Base-by-base conservation (phyloP, 1,139 yeast genomes). In the Groenewaldozyma sp. region DNA sequence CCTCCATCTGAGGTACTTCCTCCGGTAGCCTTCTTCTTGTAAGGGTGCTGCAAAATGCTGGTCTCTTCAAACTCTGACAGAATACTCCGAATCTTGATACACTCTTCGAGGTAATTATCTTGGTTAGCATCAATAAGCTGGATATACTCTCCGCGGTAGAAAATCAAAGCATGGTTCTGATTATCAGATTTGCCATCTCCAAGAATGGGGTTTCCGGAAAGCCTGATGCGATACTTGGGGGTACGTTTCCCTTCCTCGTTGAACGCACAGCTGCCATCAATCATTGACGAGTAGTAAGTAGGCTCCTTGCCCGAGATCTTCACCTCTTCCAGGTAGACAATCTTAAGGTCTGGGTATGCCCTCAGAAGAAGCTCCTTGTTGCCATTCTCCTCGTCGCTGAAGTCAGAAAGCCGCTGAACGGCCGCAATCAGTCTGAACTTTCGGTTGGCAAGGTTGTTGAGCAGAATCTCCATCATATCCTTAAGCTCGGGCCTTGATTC, bases 141-240 rank as follows among this genome's bases (percentile, higher is more conserved):
- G 45, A 84, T 79, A 51, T 83, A 84, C 51, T 84, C 95, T 1
- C 95, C 95, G 28, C 95, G 71, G 49, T 80, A 78, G 52, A 78
- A 84, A 2, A 82, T 74, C n/a, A 84, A 52, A 0, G 93, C 72
- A 54, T 76, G 77, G 51, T 84, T 84, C 55, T 84, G 95, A 52
- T 84, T 84, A 54, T 84, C 95, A 2, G 94, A 78, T 55, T 84
- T 84, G 2, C 95, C 95, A 59, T 84, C 95, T 0, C 95, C 95
- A 21, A 86, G 63, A 29, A 84, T 82, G 2, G 95, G 95, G 54
- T 86, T 77, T 1, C 95, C 95, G 0, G 94, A 79, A 10, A 86
- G 63, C 39, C 67, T 68, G 7, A 86, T 69, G 43, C 74, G 67
- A 51, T 69, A 80, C 35, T 67, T 65, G 4, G 76, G 78, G 20